A percentile compares a stretch with the other conserved stretches of the same genome.
Conservation (phyloP, 768 basidiomycete genomes). For the Tylopilus felleus region DNA sequence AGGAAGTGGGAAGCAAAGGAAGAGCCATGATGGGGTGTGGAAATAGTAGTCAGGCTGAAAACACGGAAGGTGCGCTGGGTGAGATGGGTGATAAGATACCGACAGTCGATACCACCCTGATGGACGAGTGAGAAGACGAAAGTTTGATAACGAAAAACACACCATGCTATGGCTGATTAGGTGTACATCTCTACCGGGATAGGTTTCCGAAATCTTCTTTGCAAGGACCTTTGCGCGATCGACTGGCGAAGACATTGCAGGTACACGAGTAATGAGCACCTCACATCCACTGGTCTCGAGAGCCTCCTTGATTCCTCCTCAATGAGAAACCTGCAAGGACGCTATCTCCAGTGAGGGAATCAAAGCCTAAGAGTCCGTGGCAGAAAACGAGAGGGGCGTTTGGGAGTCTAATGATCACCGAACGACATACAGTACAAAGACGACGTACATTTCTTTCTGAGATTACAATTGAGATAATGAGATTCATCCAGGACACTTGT, state of each 20-base stretch:
- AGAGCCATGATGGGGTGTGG: conserved; percentile 92
- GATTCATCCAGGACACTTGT: too few species aligned
- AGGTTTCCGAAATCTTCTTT: conserved; percentile 71
- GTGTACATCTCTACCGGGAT: conserved; percentile 82
- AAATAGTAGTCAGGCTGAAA: conserved; percentile 88
- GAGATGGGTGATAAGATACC: too few species aligned
- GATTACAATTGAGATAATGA: conserved; percentile 36
- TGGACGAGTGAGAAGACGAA: conserved; percentile 13
- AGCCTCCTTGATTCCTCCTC: conserved; percentile 95
- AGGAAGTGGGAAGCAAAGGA: conserved; percentile 92
- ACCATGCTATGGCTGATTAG: conserved; percentile 85
- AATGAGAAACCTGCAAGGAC: conserved; percentile 85
- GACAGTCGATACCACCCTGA: conserved; percentile 90
- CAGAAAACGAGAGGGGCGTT: conserved; percentile 91
- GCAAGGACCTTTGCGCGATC: conserved; percentile 92
- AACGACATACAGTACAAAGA: conserved; percentile 2
- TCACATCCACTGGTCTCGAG: conserved; percentile 85
- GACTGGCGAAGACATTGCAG: conserved; percentile 83
- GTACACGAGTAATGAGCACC: conserved; percentile 90
- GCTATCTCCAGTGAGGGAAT: conserved; percentile 75
- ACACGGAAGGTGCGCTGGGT: conserved; percentile 74
- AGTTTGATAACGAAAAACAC: conserved; percentile 5
- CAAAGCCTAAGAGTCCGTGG: conserved; percentile 90
- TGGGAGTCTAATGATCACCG: conserved; percentile 28
- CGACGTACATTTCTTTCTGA: too few species aligned